Conservation (phyloP, 202 grass and related monocot genomes). For the Elaeis oleifera region DNA sequence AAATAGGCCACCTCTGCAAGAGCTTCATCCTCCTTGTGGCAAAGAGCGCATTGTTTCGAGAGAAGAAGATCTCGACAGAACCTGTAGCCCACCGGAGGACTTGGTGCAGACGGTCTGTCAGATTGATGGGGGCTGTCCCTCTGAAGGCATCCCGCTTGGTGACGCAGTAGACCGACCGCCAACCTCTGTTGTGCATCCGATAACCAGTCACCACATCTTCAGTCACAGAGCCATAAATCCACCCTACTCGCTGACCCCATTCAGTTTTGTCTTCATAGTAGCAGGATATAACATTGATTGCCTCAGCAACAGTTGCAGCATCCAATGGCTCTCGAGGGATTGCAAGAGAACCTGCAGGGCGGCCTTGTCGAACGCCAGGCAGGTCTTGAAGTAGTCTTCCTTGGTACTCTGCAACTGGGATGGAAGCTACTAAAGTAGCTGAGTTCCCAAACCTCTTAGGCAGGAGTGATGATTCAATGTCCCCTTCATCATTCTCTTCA, state of each 20-base stretch:
- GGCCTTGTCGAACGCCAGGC: conserved; percentile 56
- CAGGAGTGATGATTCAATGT: conserved; percentile 59
- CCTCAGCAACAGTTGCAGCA: conserved; percentile 62
- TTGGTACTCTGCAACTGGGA: conserved; percentile 85
- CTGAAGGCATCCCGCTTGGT: conserved; percentile 75
- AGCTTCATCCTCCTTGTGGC: conserved; percentile 83
- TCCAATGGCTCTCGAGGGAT: conserved; percentile 84
- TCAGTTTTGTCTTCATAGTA: conserved; percentile 95
- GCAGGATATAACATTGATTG: conserved; percentile 84
- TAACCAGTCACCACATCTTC: conserved; percentile 97
- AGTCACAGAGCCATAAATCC: conserved; percentile 94
- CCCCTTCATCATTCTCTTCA: conserved; percentile 23
- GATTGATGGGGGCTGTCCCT: conserved; percentile 87
- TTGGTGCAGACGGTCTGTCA: conserved; percentile 78
- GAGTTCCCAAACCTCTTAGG: conserved; percentile 74
- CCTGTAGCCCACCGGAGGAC: conserved; percentile 96
- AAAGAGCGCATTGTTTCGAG: conserved; percentile 78
- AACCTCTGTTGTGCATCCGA: conserved; percentile 97
- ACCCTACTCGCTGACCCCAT: conserved; percentile 77
- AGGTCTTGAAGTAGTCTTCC: conserved; percentile 73
- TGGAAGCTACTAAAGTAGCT: conserved; percentile 53
- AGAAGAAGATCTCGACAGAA: conserved; percentile 99
- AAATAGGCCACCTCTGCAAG: conserved; percentile 85
- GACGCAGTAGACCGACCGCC: conserved; percentile 86
- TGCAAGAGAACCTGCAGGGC: conserved; percentile 60